These are phyloP conservation scores for Orbilia brochopaga DNA, from an alignment of 2,329 filamentous ascomycete species.

Conservation along the genomic window DNA sequence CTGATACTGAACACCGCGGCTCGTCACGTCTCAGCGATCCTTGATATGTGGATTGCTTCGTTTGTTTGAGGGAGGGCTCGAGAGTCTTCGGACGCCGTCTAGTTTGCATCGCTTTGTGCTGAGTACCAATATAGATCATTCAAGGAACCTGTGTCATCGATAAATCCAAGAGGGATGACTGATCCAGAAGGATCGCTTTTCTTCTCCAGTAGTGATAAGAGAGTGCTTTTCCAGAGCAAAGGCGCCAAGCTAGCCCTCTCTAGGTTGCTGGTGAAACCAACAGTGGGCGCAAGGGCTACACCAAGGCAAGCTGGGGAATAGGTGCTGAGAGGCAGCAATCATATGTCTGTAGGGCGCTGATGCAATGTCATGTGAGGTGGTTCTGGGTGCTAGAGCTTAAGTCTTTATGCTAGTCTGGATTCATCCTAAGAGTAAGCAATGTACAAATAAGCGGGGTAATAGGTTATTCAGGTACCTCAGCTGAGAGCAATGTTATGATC, in stretches of 20 bases:
- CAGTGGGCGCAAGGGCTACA: not conserved
- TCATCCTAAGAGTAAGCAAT: no score
- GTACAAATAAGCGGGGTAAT: no score
- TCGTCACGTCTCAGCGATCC: slow-evolving; percentile 24
- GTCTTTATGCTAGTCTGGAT: not conserved
- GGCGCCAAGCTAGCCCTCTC: not conserved
- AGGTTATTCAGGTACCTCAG: no score
- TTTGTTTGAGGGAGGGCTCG: slow-evolving; percentile 28
- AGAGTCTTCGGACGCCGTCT: slow-evolving; percentile 40
- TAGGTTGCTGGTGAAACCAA: not conserved
- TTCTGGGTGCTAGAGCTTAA: not conserved
- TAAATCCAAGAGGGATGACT: not conserved
- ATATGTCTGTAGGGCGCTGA: not conserved
- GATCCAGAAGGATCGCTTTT: not conserved
- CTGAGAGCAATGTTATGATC: no score
- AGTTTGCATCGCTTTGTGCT: slow-evolving; percentile 48
- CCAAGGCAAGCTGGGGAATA: slow-evolving; percentile 4
- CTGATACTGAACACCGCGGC: slow-evolving; percentile 2
- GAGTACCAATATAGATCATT: slow-evolving; percentile 1
- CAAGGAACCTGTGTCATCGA: not conserved
- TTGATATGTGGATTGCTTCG: slow-evolving; percentile 16
- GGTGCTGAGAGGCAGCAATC: slow-evolving; percentile 1
- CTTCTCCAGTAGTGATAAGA: not conserved
- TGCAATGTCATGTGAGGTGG: slow-evolving; percentile 11
- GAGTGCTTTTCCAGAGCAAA: not conserved